These are phyloP conservation scores for Ampelomyces quisqualis DNA, from an alignment of 2,329 filamentous ascomycete species.

Conservation along the genomic window DNA sequence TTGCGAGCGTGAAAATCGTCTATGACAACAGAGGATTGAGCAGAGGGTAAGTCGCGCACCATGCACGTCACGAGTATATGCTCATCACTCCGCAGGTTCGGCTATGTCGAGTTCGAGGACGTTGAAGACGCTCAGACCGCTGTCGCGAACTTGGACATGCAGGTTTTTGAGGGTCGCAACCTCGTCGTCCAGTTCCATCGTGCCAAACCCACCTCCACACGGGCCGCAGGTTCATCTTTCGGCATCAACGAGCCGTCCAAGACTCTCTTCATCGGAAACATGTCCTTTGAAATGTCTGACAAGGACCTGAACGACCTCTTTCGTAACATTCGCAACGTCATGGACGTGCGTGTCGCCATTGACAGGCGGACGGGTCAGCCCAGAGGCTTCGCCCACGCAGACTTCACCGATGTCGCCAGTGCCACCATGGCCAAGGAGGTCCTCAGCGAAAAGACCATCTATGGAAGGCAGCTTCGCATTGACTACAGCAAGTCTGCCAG, in stretches of 20 bases:
- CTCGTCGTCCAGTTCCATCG: conserved; percentile 62
- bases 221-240: too few species aligned
- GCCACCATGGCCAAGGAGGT: conserved; percentile 61
- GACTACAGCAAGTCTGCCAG: conserved; percentile 57
- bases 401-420: conserved; percentile 69
- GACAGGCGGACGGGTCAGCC: conserved; percentile 79
- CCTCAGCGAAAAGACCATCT: conserved; percentile 60
- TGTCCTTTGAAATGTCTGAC: conserved; percentile 83
- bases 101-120: conserved; percentile 62
- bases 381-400: conserved; percentile 80
- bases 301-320: conserved; percentile 79
- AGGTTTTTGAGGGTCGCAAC: conserved; percentile 64
- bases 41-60: conserved; percentile 59
- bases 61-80: background rate
- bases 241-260: conserved; percentile 54
- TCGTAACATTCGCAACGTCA: conserved; percentile 66
- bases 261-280: conserved; percentile 80
- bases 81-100: conserved; percentile 55
- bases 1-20: conserved; percentile 57
- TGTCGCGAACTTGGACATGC: conserved; percentile 59
- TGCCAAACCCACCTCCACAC: too few species aligned
- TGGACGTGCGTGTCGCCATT: conserved; percentile 78
- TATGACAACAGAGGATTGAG: conserved; percentile 64
- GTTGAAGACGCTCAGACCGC: conserved; percentile 57
- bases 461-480: conserved; percentile 64